Evolutionary conservation across 805 yeast genomes (phyloP).

Genomic region (Lachancea kluyveri): DNA sequence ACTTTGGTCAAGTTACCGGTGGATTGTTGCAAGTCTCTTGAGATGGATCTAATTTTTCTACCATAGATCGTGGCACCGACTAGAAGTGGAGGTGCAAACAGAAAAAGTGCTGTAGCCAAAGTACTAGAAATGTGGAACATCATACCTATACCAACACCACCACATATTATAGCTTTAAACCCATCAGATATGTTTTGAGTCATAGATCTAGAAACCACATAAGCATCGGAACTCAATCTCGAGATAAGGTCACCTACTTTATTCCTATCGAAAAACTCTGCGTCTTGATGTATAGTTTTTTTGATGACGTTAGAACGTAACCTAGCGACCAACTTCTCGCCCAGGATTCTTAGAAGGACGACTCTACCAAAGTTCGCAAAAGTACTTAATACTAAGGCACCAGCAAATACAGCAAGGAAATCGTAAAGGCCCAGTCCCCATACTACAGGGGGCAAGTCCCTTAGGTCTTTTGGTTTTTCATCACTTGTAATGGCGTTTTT

Average conservation of each 20-base stretch:
- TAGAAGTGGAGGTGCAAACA: slow-evolving; percentile 77
- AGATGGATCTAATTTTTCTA: slow-evolving; percentile 64
- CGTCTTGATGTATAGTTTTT: slow-evolving; percentile 78
- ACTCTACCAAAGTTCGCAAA: slow-evolving; percentile 69
- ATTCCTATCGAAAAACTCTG: slow-evolving; percentile 89
- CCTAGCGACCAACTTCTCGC: slow-evolving; percentile 83
- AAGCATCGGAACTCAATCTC: slow-evolving; percentile 83
- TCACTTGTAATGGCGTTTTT: slow-evolving; percentile 25
- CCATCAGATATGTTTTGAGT: slow-evolving; percentile 94
- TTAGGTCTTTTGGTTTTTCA: slow-evolving; percentile 22
- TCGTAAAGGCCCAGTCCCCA: slow-evolving; percentile 52
- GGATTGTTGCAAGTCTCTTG: slow-evolving; percentile 76
- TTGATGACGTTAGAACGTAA: slow-evolving; percentile 71
- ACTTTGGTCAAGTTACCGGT: slow-evolving; percentile 84
- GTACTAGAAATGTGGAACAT: slow-evolving; percentile 83
- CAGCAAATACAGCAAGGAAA: slow-evolving; percentile 55
- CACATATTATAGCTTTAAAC: slow-evolving; percentile 71
- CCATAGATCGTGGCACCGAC: slow-evolving; percentile 80
- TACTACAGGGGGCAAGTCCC: slow-evolving; percentile 29
- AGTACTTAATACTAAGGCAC: slow-evolving; percentile 59
- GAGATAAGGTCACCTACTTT: slow-evolving; percentile 93
- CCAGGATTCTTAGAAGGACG: slow-evolving; percentile 46
- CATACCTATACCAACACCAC: slow-evolving; percentile 81
- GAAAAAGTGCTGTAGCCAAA: slow-evolving; percentile 70
- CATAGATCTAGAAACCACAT: slow-evolving; percentile 78